Conservation (phyloP, 2,329 filamentous ascomycete species). For the Knoxdaviesia proteae region DNA sequence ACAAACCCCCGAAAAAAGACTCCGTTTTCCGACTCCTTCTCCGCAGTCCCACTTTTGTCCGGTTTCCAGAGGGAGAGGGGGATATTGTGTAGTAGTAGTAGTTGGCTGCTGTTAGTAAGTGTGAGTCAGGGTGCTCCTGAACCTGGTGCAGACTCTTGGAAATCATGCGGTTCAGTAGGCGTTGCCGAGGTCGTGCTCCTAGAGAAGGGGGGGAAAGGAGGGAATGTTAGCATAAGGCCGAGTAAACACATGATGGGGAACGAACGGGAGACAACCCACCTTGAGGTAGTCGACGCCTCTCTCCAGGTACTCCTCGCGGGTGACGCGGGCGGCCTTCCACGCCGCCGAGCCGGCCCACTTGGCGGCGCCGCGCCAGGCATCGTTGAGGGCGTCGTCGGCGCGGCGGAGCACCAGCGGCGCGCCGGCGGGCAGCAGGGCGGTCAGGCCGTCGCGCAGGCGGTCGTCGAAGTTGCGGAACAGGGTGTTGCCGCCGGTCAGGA, state of each 20-base stretch:
- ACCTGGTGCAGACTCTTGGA: neutral
- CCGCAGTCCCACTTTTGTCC: too few species aligned
- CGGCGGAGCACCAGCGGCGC: constrained; percentile 47
- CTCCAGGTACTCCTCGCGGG: constrained; percentile 67
- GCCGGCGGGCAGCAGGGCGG: constrained; percentile 49
- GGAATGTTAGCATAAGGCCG: neutral
- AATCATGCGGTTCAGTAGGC: constrained; percentile 21
- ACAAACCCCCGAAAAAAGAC: too few species aligned
- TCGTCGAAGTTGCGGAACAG: constrained; percentile 77
- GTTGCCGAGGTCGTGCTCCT: constrained; percentile 50
- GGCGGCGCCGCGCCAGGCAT: constrained; percentile 88
- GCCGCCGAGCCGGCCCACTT: constrained; percentile 49
- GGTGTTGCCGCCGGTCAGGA: constrained; percentile 85
- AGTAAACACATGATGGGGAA: neutral
- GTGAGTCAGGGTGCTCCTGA: too few species aligned
- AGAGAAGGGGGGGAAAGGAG: neutral
- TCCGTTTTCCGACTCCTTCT: too few species aligned
- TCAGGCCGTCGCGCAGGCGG: constrained; percentile 51
- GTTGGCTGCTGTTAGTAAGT: too few species aligned
- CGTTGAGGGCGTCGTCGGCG: constrained; percentile 56
- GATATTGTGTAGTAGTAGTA: too few species aligned
- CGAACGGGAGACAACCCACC: constrained; percentile 22
- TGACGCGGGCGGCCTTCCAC: constrained; percentile 46
- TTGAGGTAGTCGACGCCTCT: constrained; percentile 91
- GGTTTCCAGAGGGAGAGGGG: too few species aligned